A percentile compares a stretch with the other conserved stretches of the same genome.
These are phyloP conservation scores for Porcisia hertigi DNA, from an alignment of 208 protist genomes.

Conservation along the genomic window DNA sequence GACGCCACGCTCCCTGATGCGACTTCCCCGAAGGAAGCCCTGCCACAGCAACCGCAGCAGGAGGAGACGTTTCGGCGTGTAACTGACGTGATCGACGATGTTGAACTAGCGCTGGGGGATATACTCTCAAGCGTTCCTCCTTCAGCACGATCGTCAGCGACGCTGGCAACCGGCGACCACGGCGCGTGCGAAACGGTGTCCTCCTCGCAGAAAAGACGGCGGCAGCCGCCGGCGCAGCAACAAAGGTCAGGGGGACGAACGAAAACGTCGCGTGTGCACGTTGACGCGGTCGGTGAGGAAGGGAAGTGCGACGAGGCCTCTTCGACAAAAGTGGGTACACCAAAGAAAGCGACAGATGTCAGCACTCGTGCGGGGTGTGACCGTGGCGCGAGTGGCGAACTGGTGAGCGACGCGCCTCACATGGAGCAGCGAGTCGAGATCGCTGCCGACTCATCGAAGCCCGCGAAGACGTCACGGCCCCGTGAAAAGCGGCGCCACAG, in stretches of 20 bases:
- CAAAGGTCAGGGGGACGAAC: not conserved
- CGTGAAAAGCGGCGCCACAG: slow-evolving; percentile 2
- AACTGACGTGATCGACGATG: slow-evolving; percentile 15
- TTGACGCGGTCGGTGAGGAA: not conserved
- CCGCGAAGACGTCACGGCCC: not conserved
- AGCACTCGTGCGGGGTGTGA: not conserved
- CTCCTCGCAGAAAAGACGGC: not conserved
- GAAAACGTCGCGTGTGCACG: slow-evolving; percentile 4
- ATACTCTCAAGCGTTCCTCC: not conserved
- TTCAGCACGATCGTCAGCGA: not conserved
- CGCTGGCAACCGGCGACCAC: not conserved
- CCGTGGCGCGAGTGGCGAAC: too few species aligned
- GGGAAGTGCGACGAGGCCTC: not conserved
- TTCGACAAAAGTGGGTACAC: not conserved
- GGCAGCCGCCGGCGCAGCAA: too few species aligned
- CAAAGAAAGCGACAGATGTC: not conserved
- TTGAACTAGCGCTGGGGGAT: slow-evolving; percentile 13
- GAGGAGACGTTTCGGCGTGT: not conserved
- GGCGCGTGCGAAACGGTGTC: not conserved
- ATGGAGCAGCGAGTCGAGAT: not conserved
- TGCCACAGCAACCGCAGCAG: slow-evolving; percentile 5
- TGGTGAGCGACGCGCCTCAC: not conserved
- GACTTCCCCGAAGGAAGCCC: not conserved
- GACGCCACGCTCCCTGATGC: not conserved
- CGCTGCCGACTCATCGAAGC: not conserved